Base-by-base conservation (phyloP, 805 yeast genomes). In the Schwanniomyces polymorphus region DNA sequence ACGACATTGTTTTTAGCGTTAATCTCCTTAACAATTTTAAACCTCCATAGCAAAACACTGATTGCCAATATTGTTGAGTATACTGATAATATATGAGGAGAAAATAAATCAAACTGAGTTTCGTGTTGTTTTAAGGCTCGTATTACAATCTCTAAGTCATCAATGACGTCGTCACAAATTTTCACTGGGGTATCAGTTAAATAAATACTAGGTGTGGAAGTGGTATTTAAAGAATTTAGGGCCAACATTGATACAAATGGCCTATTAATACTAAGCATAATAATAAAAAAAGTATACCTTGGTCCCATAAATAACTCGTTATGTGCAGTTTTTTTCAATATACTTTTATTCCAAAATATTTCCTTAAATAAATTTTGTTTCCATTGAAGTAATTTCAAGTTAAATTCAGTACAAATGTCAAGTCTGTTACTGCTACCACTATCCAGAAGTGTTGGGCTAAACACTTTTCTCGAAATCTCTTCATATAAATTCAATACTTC, bases 131-230 rank as follows among this genome's bases (percentile, higher is more conserved):
- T 18, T 7, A 49, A 29, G 4, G 45, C 43, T 14, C 29, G 40
- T 7, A 49, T 43, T 11, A 46, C 45, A 16, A 49, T 46, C n/a
- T 46, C 50, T 27, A 49, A 26, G 28, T 49, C 50, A 29, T 46
- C 45, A n/a, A 49, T 44, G 8, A 46, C 49, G 33, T 46, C 47
- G 27, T 49, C 47, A 49, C 52, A 49, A 9, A 46, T 46, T 29
- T 33, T 21, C 5, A 46, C 31, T 17, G 53, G 47, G 7, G 17
- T 17, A 27, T 40, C 34, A 17, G 33, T 45, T n/a, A 37, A 17
- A 7, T 46, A 44, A 5, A 40, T 27, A 16, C 26, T 34, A 16
- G 49, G 42, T 7, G 52, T 41, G 40, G 41, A 41, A 39, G 33
- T 43, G 8, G 46, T 39, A 8, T 28, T 28, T 28, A 28, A 28